Evolutionary conservation across 1,284 basidiomycete genomes (phyloP).

Genomic region (Leccinum angustisporum): DNA sequence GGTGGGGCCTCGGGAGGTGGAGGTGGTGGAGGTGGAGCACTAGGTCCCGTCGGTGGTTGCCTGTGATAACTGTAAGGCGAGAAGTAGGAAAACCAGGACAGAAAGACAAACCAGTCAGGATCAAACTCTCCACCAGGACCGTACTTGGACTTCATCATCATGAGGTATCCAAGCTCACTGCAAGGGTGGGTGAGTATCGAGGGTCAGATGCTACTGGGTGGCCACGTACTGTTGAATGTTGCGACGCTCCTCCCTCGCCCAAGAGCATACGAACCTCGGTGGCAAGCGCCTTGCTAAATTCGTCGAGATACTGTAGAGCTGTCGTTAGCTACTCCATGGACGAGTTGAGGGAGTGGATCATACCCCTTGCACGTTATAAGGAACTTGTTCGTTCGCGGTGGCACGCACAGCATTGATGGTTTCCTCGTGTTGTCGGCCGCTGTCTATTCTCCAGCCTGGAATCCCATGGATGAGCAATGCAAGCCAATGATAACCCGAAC

Average conservation of each 20-base stretch:
- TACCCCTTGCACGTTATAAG: constrained; percentile 72
- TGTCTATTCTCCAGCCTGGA: constrained; percentile 63
- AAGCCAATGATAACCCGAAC: not conserved
- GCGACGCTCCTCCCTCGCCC: constrained; percentile 72
- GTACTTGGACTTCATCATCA: constrained; percentile 68
- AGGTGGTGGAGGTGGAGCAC: constrained; percentile 40
- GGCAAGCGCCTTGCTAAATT: constrained; percentile 77
- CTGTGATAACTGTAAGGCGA: constrained; percentile 29
- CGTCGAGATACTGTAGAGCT: constrained; percentile 61
- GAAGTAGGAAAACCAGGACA: not conserved
- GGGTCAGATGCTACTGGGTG: not conserved
- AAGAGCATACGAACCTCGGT: constrained; percentile 77
- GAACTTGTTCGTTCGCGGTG: constrained; percentile 68
- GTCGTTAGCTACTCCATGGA: constrained; percentile 9
- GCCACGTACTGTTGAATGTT: constrained; percentile 65
- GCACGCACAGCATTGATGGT: constrained; percentile 60
- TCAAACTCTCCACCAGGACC: constrained; percentile 76
- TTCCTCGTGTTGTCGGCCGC: constrained; percentile 57
- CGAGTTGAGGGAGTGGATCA: not conserved
- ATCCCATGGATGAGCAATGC: constrained; percentile 9
- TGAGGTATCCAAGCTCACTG: constrained; percentile 68
- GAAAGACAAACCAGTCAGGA: constrained; percentile 57
- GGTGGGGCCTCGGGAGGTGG: constrained; percentile 43
- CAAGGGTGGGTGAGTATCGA: constrained; percentile 11
- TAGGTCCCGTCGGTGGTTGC: constrained; percentile 46